Evolutionary conservation across 148 eudicot species (phyloP), one percentile per base, ranked within the genome.

Genomic region (Suaeda aralocaspica): DNA sequence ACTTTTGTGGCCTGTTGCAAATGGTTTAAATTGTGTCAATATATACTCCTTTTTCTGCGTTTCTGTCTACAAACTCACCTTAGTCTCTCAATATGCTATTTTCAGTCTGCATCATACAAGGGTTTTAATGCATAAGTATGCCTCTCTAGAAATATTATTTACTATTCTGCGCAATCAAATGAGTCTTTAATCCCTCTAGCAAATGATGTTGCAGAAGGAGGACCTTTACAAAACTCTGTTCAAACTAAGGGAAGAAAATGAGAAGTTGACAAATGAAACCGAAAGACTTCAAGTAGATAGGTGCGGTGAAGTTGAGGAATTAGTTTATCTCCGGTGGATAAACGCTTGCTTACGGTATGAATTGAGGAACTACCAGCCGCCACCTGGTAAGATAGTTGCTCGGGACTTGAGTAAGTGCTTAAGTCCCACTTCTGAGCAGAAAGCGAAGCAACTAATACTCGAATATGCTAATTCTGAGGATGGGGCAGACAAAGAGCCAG

Each of bases 301-400:
- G 34, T 88, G 91, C 71, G 76, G 80, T 46, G 95, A 93, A 44
- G 84, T 78, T 3, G 96, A 93, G 67, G 92, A 90, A 60, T 84
- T 90, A 48, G 96, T 93, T 31, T 88, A 88, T 68, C 90, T 93
- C 26, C 88, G 92, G 7, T 93, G 98, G 98, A 75, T 90, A 73
- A 93, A 93, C 41, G 98, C 96, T 46, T 93, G 98, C 79, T 75
- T 93, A 59, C 84, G 98, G 44, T 78, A 85, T 22, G 95, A 93
- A 74, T 77, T 93, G 45, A 80, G 87, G 68, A 85, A 90, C 76
- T 84, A 77, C 79, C 80, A 87, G 58, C 86, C 95, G 0, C 73
- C 76, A 34, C 85, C 83, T 4, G 95, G 90, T 21, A 85, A 85
- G 77, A 87, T 73, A 60, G 78, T 72, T 36, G 96, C 92, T 2